Evolutionary conservation across 1,284 basidiomycete genomes (phyloP).

Genomic region (Ustilago nuda): DNA sequence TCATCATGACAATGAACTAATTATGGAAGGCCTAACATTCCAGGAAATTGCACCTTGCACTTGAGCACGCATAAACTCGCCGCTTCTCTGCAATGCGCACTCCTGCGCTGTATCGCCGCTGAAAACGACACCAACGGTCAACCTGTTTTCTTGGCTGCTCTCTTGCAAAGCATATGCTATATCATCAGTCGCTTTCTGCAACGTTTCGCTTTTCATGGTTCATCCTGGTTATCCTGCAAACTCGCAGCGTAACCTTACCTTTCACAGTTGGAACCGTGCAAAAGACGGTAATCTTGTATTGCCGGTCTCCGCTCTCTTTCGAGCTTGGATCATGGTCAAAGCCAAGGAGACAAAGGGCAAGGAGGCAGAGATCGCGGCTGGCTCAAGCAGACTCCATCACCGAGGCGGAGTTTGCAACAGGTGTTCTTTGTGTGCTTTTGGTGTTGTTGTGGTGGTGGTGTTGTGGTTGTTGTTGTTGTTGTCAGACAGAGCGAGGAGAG

Average conservation of each 20-base stretch:
- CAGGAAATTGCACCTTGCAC: too few relatives aligned
- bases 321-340: neutral
- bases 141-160: neutral
- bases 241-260: neutral
- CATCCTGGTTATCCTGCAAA: slow-evolving; percentile 1
- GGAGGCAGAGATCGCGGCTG: neutral
- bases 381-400: slow-evolving; percentile 42
- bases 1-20: slow-evolving; percentile 15
- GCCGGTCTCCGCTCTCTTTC: neutral
- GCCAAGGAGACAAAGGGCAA: neutral
- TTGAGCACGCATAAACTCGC: slow-evolving; percentile 1
- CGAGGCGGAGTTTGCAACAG: slow-evolving; percentile 37
- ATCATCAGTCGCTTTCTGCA: neutral
- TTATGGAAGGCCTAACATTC: neutral
- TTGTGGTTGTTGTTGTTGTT: slow-evolving; percentile 15
- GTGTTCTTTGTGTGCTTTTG: neutral
- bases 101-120: neutral
- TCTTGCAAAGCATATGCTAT: slow-evolving; percentile 12
- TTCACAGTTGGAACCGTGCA: neutral
- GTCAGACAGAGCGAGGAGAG: neutral
- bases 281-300: slow-evolving; percentile 5
- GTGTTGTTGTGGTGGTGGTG: neutral
- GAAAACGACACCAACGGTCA: neutral
- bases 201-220: neutral
- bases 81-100: slow-evolving; percentile 16